Conservation (phyloP, 1,139 yeast genomes). For the Pichia sp. region DNA sequence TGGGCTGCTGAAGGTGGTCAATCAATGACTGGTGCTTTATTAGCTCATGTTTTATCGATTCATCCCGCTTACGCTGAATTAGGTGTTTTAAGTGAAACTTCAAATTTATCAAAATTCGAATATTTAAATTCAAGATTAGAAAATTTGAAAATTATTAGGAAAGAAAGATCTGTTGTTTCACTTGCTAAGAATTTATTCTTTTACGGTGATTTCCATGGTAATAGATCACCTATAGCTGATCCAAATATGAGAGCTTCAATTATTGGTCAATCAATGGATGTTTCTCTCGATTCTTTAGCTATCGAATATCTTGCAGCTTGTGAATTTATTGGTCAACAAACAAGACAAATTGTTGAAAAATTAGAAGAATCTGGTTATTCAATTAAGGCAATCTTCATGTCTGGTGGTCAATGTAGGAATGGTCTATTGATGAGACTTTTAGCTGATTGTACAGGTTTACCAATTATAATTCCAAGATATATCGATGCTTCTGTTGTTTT, state of each 20-base stretch:
- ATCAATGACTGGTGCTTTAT: conserved; percentile 88
- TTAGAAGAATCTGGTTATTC: conserved; percentile 76
- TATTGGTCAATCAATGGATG: conserved; percentile 89
- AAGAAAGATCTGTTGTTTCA: conserved; percentile 64
- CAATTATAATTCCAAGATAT: conserved; percentile 88
- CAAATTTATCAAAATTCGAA: conserved; percentile 72
- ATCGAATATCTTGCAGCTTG: conserved; percentile 85
- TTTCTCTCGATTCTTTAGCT: conserved; percentile 76
- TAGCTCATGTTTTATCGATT: conserved; percentile 81
- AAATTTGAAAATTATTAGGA: conserved; percentile 47
- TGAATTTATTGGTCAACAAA: conserved; percentile 95
- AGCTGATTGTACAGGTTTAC: conserved; percentile 89
- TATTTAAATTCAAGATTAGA: conserved; percentile 71
- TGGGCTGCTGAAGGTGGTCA: conserved; percentile 99
- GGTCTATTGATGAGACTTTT: conserved; percentile 78
- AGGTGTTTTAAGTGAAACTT: conserved; percentile 40
- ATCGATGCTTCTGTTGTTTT: conserved; percentile 96
- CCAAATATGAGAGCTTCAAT: conserved; percentile 90
- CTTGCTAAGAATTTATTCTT: conserved; percentile 81
- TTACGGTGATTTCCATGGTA: conserved; percentile 96
- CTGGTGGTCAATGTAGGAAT: conserved; percentile 96
- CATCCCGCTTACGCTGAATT: conserved; percentile 84
- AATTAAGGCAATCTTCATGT: conserved; percentile 71
- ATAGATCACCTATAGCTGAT: conserved; percentile 94
- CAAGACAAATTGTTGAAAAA: conserved; percentile 85